Percentiles rank a stretch among this genome's conserved stretches.
Evolutionary conservation across 192 early-diverging fungal genomes (phyloP).

Genomic region (Gonapodya sp.): DNA sequence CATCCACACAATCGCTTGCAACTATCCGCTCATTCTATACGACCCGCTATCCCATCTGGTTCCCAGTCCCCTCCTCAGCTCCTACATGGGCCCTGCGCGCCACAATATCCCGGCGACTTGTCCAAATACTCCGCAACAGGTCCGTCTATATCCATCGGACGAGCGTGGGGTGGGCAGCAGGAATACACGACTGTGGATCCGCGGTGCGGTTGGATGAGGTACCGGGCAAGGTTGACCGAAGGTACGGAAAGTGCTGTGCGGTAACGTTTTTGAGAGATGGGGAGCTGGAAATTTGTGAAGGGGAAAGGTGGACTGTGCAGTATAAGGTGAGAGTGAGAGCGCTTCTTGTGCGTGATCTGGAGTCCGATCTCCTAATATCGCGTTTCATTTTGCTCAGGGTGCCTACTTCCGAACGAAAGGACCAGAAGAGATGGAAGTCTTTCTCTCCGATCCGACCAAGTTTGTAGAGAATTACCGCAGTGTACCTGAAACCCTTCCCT

Average conservation of each 20-base stretch:
- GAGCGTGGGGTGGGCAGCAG: slow-evolving; percentile 5
- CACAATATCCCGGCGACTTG: slow-evolving; percentile 27
- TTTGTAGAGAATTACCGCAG: slow-evolving; percentile 24
- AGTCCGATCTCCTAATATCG: background rate
- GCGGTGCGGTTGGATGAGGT: slow-evolving; percentile 37
- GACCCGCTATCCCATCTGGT: slow-evolving; percentile 8
- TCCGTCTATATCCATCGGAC: background rate
- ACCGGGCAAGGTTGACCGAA: slow-evolving; percentile 21
- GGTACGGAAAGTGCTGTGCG: slow-evolving; percentile 39
- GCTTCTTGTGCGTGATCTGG: slow-evolving; percentile 9
- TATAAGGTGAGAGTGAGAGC: slow-evolving; percentile 26
- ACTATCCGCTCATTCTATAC: slow-evolving; percentile 14
- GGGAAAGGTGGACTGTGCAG: slow-evolving; percentile 31
- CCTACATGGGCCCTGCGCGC: slow-evolving; percentile 14
- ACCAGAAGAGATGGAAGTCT: slow-evolving; percentile 21
- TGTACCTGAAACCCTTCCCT: slow-evolving; percentile 34
- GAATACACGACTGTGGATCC: slow-evolving; percentile 11
- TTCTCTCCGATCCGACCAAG: slow-evolving; percentile 27
- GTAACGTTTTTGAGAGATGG: slow-evolving; percentile 28
- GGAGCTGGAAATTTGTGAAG: slow-evolving; percentile 22
- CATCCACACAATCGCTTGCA: slow-evolving; percentile 10
- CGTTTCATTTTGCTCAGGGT: slow-evolving; percentile 17
- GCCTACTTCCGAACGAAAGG: slow-evolving; percentile 29
- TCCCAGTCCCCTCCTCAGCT: slow-evolving; percentile 7
- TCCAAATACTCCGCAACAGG: slow-evolving; percentile 13